phyloP scores from a whole-genome alignment of 2,329 filamentous ascomycete species.

The Hypoxylon sp. region DNA sequence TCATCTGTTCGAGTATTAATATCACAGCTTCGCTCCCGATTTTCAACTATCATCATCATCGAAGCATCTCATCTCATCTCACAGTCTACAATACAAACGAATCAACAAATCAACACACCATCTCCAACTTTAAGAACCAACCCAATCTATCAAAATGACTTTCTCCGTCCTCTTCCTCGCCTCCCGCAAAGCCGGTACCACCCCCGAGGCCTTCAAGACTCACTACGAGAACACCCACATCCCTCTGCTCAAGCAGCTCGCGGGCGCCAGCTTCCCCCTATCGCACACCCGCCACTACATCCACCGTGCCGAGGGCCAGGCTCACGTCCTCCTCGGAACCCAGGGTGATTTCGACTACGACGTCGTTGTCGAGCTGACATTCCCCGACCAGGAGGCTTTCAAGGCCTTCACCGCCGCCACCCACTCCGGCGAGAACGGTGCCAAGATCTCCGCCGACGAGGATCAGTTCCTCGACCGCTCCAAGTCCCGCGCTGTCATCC shows the following conservation, averaged over 20 bases:
- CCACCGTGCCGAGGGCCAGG: slow-evolving; percentile 33
- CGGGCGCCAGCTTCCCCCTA: slow-evolving; percentile 41
- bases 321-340: slow-evolving; percentile 41
- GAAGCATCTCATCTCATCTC: slow-evolving; percentile 10
- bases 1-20: slow-evolving; percentile 17
- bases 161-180: slow-evolving; percentile 37
- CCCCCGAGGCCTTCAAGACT: slow-evolving; percentile 44
- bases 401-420: slow-evolving; percentile 41
- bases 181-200: slow-evolving; percentile 43
- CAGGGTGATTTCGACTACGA: slow-evolving; percentile 49
- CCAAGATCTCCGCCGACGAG: slow-evolving; percentile 43
- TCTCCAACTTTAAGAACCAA: slow-evolving; percentile 10
- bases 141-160: slow-evolving; percentile 33
- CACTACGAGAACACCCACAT: slow-evolving; percentile 44
- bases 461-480: slow-evolving; percentile 46
- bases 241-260: slow-evolving; percentile 38
- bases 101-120: slow-evolving; percentile 8
- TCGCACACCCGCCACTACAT: slow-evolving; percentile 47
- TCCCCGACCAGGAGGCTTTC: slow-evolving; percentile 44
- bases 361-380: slow-evolving; percentile 39
- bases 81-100: slow-evolving; percentile 1
- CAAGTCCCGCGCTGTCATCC: slow-evolving; percentile 35
- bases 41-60: slow-evolving; percentile 10
- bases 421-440: slow-evolving; percentile 45
- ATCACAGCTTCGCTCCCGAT: slow-evolving; percentile 8